A percentile compares a stretch with the other conserved stretches of the same genome.
phyloP scores from a whole-genome alignment of 192 early-diverging fungal species.

The Chytriomyces sp. region DNA sequence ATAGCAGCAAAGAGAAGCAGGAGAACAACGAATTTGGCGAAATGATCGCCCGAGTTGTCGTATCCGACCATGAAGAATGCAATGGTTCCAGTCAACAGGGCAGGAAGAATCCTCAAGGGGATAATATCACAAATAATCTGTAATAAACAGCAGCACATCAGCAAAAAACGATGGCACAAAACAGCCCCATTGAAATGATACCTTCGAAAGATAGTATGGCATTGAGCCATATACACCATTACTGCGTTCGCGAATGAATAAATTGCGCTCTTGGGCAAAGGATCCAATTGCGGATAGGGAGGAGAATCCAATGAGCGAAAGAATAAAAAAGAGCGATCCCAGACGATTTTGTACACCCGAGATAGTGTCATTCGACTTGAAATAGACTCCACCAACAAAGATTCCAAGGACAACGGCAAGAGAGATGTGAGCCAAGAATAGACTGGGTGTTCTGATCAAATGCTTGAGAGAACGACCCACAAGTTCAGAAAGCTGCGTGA shows the following conservation, averaged over 20 bases:
- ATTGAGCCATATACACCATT: slow-evolving; percentile 54
- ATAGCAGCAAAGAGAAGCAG: slow-evolving; percentile 68
- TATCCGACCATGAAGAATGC: slow-evolving; percentile 77
- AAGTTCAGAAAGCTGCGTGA: slow-evolving; percentile 58
- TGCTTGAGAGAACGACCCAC: slow-evolving; percentile 52
- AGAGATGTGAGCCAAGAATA: slow-evolving; percentile 61
- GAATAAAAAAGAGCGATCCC: slow-evolving; percentile 72
- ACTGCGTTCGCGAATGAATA: slow-evolving; percentile 57
- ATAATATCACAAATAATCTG: slow-evolving; percentile 70
- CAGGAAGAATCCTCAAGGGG: slow-evolving; percentile 70
- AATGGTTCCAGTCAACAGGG: slow-evolving; percentile 67
- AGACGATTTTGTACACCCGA: slow-evolving; percentile 79
- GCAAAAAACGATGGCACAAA: background rate
- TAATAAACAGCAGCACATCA: background rate
- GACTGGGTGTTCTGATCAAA: slow-evolving; percentile 51
- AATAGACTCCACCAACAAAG: slow-evolving; percentile 74
- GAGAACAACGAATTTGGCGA: slow-evolving; percentile 64
- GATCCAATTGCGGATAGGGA: slow-evolving; percentile 66
- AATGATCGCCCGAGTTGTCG: slow-evolving; percentile 49
- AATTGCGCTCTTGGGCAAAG: slow-evolving; percentile 51
- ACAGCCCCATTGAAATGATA: background rate
- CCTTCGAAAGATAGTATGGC: slow-evolving; percentile 61
- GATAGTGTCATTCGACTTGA: slow-evolving; percentile 56
- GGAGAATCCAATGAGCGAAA: slow-evolving; percentile 72
- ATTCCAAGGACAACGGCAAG: slow-evolving; percentile 61